Evolutionary conservation across 148 eudicot genomes (phyloP).

Genomic region (Cornus florida): DNA sequence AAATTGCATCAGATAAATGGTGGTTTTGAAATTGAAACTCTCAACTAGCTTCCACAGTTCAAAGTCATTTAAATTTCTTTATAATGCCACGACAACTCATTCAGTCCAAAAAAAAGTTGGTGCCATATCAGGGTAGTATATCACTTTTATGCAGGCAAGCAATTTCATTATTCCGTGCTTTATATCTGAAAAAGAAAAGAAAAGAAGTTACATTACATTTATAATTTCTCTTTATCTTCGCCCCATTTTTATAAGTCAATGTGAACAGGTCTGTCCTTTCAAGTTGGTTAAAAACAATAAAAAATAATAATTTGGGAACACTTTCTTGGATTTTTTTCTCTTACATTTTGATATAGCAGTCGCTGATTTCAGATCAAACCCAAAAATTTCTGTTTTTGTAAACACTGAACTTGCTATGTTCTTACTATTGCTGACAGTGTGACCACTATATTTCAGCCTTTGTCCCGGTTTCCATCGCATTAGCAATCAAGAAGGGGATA

Average conservation of each 20-base stretch:
- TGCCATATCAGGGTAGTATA: neutral
- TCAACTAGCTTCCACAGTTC: too few relatives aligned
- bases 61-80: neutral
- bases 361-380: constrained; percentile 90
- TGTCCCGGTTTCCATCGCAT: too few relatives aligned
- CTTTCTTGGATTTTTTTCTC: constrained; percentile 14
- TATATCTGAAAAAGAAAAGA: neutral
- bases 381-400: too few relatives aligned
- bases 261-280: neutral
- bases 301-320: neutral
- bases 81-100: neutral
- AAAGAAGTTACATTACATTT: neutral
- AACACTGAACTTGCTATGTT: too few relatives aligned
- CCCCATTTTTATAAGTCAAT: neutral
- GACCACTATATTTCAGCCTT: too few relatives aligned
- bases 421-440: too few relatives aligned
- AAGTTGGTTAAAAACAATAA: constrained; percentile 5
- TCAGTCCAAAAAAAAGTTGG: neutral
- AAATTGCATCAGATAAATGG: too few relatives aligned
- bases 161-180: neutral
- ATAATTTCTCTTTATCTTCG: neutral
- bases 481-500: too few relatives aligned
- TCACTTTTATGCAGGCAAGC: neutral
- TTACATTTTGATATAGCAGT: constrained; percentile 97
- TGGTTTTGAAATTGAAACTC: too few relatives aligned